Conservation (phyloP, 768 basidiomycete species). For the Galerina marginata region DNA sequence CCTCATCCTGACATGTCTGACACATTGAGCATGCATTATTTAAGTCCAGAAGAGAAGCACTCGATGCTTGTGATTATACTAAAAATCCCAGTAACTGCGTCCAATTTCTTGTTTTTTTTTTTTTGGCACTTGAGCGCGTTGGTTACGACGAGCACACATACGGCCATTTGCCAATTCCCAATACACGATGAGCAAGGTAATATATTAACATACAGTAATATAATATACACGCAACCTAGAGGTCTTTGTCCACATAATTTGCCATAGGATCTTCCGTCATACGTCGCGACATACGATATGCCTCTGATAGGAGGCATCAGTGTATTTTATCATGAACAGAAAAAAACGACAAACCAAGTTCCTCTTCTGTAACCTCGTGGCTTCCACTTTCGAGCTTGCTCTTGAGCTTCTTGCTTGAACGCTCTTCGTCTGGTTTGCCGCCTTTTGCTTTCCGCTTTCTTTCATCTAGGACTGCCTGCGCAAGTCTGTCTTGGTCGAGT, state of each 20-base stretch:
- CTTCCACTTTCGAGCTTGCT: conserved; percentile 52
- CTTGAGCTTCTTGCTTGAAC: conserved; percentile 64
- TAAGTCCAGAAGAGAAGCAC: too few relatives aligned
- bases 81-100: too few relatives aligned
- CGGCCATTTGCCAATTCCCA: too few relatives aligned
- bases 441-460: conserved; percentile 73
- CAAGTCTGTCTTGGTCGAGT: conserved; percentile 72
- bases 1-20: too few relatives aligned
- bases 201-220: conserved; percentile 10
- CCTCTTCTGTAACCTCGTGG: conserved; percentile 89
- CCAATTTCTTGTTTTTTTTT: too few relatives aligned
- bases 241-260: conserved; percentile 76
- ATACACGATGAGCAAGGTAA: too few relatives aligned
- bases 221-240: conserved; percentile 16
- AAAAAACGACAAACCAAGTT: conserved; percentile 62
- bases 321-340: conserved; percentile 4
- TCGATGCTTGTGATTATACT: too few relatives aligned
- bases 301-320: conserved; percentile 60
- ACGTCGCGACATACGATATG: conserved; percentile 82
- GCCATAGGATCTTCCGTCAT: conserved; percentile 92
- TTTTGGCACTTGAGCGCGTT: too few relatives aligned
- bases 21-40: too few relatives aligned
- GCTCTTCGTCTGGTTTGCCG: conserved; percentile 60
- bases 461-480: conserved; percentile 76
- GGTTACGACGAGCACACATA: too few relatives aligned